phyloP scores from a whole-genome alignment of 306 rosid genomes.

The Arachis stenosperma region DNA sequence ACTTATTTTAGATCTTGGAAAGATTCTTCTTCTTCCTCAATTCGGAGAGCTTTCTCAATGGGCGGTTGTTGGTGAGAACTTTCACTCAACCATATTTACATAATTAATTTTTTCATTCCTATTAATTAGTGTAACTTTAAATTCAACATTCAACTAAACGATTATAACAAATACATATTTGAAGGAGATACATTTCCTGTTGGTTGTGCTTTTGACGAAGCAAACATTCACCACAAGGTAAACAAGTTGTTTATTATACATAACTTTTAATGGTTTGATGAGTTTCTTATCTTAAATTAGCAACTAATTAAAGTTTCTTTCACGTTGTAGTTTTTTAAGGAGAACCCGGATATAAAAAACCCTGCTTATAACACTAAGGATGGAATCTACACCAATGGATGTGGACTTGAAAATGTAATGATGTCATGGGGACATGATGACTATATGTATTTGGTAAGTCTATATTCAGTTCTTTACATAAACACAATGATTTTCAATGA shows the following conservation, averaged over 20 bases:
- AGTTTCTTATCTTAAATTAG: neutral
- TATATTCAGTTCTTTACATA: neutral
- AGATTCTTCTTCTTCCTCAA: slow-evolving; percentile 43
- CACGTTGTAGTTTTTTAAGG: slow-evolving; percentile 43
- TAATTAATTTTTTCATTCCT: too few species aligned
- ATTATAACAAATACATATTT: neutral
- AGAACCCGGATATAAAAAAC: slow-evolving; percentile 40
- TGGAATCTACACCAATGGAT: too few species aligned
- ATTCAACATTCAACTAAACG: slow-evolving; percentile 25
- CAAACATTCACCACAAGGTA: slow-evolving; percentile 35
- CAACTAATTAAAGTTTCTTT: neutral
- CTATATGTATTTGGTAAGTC: slow-evolving; percentile 53
- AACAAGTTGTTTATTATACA: neutral
- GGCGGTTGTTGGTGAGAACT: slow-evolving; percentile 56
- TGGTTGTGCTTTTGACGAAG: too few species aligned
- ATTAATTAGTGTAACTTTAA: neutral
- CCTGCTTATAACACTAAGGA: slow-evolving; percentile 39
- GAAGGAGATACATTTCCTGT: slow-evolving; percentile 56
- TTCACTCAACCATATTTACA: too few species aligned
- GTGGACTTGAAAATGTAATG: too few species aligned
- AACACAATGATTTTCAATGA: neutral
- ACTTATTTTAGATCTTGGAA: slow-evolving; percentile 52
- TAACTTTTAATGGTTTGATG: too few species aligned
- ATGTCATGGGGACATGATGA: too few species aligned
- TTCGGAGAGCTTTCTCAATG: slow-evolving; percentile 58